Evolutionary conservation across 495 filamentous ascomycete genomes (phyloP).

Genomic region (Tuber calosporum): DNA sequence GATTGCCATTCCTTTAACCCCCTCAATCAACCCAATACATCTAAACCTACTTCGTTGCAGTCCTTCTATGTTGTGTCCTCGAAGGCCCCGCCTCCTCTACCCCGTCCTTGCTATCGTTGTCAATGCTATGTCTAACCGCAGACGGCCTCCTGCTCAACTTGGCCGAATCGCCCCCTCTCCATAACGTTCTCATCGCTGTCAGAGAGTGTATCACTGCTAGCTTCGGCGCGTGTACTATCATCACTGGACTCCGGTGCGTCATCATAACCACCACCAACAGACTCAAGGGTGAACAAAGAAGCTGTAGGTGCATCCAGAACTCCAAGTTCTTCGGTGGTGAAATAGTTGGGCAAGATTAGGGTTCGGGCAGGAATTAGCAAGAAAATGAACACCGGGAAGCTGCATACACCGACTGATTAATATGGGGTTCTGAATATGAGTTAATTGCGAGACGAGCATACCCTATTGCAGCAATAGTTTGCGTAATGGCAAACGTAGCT

Average conservation of each 20-base stretch:
- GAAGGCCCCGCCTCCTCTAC: constrained; percentile 16
- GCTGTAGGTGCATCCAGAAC: constrained; percentile 74
- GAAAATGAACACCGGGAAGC: constrained; percentile 79
- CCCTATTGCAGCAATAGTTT: constrained; percentile 88
- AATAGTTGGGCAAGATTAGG: constrained; percentile 63
- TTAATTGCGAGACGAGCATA: constrained; percentile 6
- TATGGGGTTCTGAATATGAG: background rate
- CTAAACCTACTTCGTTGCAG: constrained; percentile 3
- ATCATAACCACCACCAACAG: constrained; percentile 64
- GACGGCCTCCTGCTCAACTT: constrained; percentile 26
- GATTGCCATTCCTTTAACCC: background rate
- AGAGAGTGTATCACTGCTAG: constrained; percentile 17
- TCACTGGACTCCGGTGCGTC: constrained; percentile 37
- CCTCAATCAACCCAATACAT: background rate
- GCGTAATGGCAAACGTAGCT: constrained; percentile 87
- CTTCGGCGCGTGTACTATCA: constrained; percentile 18
- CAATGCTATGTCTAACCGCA: constrained; percentile 12
- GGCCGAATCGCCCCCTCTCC: constrained; percentile 41
- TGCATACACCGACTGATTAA: constrained; percentile 14
- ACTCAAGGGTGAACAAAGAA: constrained; percentile 78
- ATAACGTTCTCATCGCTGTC: constrained; percentile 42
- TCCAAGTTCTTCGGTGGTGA: constrained; percentile 60
- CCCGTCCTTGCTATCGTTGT: constrained; percentile 9
- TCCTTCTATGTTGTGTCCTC: constrained; percentile 19
- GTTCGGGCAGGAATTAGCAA: constrained; percentile 69